A percentile compares a stretch with the other conserved stretches of the same genome.
Evolutionary conservation across 192 early-diverging fungal genomes (phyloP).

Genomic region (Dissophora ornata): DNA sequence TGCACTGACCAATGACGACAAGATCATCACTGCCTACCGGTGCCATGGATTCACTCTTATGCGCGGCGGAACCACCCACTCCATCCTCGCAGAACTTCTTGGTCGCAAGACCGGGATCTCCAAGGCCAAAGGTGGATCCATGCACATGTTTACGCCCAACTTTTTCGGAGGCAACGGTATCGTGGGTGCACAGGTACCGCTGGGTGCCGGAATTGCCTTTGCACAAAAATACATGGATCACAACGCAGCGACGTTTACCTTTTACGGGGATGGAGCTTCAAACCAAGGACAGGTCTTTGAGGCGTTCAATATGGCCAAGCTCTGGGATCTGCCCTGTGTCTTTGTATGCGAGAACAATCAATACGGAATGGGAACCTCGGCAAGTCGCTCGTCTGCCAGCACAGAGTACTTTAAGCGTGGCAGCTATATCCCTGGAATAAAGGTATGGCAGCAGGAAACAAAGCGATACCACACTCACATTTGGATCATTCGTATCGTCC

Average conservation of each 20-base stretch:
- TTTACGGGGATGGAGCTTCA: conserved; percentile 98
- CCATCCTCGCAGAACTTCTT: conserved; percentile 81
- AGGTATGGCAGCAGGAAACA: too few species aligned
- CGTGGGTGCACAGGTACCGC: conserved; percentile 90
- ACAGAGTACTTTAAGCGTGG: conserved; percentile 93
- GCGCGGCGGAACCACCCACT: conserved; percentile 72
- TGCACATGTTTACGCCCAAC: conserved; percentile 96
- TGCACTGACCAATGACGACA: conserved; percentile 85
- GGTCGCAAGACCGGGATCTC: conserved; percentile 83
- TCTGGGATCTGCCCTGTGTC: conserved; percentile 91
- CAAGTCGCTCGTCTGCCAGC: conserved; percentile 85
- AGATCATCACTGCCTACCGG: conserved; percentile 95
- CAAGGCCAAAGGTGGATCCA: conserved; percentile 96
- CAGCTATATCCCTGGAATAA: conserved; percentile 95
- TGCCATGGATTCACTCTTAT: conserved; percentile 95
- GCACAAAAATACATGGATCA: conserved; percentile 88
- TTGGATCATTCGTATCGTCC: too few species aligned
- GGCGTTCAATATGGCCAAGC: conserved; percentile 98
- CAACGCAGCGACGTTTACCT: conserved; percentile 81
- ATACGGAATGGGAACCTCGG: conserved; percentile 97
- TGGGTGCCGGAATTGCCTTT: conserved; percentile 87
- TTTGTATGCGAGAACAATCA: conserved; percentile 99
- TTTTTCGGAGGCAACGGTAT: conserved; percentile 99
- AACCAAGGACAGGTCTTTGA: conserved; percentile 99
- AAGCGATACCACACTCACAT: too few species aligned